These are phyloP conservation scores for Rhizopus microsporus DNA, from an alignment of 371 early-diverging fungal species.

Conservation along the genomic window DNA sequence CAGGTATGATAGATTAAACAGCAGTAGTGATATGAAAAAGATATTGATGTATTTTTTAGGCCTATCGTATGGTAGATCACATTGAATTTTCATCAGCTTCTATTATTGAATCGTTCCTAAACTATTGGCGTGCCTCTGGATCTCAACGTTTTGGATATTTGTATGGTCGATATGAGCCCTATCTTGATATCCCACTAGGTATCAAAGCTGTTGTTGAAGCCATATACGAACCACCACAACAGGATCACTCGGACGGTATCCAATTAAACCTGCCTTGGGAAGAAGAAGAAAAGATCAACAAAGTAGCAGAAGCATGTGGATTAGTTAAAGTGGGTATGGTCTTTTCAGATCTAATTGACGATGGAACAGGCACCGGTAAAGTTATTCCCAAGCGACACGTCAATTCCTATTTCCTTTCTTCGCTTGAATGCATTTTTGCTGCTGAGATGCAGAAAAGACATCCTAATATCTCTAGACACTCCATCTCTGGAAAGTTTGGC, in stretches of 20 bases:
- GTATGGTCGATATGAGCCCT: slow-evolving; percentile 93
- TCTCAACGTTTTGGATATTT: slow-evolving; percentile 93
- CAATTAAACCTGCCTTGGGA: slow-evolving; percentile 61
- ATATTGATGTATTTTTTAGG: slow-evolving; percentile 46
- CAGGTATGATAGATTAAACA: slow-evolving; percentile 58
- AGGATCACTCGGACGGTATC: slow-evolving; percentile 82
- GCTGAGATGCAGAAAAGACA: slow-evolving; percentile 86
- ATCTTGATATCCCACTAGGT: slow-evolving; percentile 93
- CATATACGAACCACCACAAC: slow-evolving; percentile 95
- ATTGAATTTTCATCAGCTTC: slow-evolving; percentile 93
- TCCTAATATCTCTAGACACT: slow-evolving; percentile 74
- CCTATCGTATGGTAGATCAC: slow-evolving; percentile 98
- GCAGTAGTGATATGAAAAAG: background rate
- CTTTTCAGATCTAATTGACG: slow-evolving; percentile 92
- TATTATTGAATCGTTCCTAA: slow-evolving; percentile 88
- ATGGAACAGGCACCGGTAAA: slow-evolving; percentile 79
- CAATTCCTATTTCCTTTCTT: slow-evolving; percentile 93
- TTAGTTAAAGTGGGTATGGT: slow-evolving; percentile 90
- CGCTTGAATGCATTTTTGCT: slow-evolving; percentile 90
- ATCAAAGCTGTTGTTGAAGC: slow-evolving; percentile 97
- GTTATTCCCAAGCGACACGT: slow-evolving; percentile 88
- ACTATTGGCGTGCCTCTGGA: slow-evolving; percentile 88
- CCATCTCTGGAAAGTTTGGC: slow-evolving; percentile 79
- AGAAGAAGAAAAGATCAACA: slow-evolving; percentile 65
- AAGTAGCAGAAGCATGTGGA: slow-evolving; percentile 77